Evolutionary conservation across 257 asterid genomes (phyloP).

Genomic region (Apocynum venetum): DNA sequence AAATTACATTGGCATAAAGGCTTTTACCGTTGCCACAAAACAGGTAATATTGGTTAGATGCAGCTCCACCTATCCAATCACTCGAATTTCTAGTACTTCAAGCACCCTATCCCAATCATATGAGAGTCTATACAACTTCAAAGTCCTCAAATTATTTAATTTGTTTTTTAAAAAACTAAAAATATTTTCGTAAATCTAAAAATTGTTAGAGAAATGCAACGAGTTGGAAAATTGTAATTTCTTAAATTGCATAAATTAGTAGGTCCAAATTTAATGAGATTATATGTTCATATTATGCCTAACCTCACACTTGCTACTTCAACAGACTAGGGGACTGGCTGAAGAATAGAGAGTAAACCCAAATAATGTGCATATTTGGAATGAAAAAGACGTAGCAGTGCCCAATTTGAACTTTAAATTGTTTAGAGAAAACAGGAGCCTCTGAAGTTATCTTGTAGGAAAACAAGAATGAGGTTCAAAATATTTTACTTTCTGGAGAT

Average conservation of each 20-base stretch:
- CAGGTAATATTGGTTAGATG: conserved; percentile 31
- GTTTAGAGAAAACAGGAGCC: background rate
- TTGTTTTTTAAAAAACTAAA: no score
- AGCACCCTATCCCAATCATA: conserved; percentile 86
- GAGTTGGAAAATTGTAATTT: no score
- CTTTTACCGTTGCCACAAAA: background rate
- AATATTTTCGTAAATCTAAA: no score
- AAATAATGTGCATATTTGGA: background rate
- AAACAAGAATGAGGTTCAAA: background rate
- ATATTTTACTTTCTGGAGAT: no score
- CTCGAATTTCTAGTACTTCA: conserved; percentile 42
- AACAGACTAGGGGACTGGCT: no score
- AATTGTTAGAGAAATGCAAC: no score
- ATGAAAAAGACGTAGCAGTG: background rate
- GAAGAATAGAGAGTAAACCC: background rate
- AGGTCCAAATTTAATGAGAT: background rate
- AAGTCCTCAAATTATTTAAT: conserved; percentile 36
- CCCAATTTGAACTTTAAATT: background rate
- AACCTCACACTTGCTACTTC: background rate
- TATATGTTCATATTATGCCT: background rate
- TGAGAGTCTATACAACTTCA: conserved; percentile 74
- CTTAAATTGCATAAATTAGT: no score
- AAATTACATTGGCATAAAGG: background rate
- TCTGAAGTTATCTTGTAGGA: background rate
- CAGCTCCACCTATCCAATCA: conserved; percentile 48